Evolutionary conservation across 176 grass and related monocot genomes (phyloP).

Genomic region (Dendrocalamus sinicus): DNA sequence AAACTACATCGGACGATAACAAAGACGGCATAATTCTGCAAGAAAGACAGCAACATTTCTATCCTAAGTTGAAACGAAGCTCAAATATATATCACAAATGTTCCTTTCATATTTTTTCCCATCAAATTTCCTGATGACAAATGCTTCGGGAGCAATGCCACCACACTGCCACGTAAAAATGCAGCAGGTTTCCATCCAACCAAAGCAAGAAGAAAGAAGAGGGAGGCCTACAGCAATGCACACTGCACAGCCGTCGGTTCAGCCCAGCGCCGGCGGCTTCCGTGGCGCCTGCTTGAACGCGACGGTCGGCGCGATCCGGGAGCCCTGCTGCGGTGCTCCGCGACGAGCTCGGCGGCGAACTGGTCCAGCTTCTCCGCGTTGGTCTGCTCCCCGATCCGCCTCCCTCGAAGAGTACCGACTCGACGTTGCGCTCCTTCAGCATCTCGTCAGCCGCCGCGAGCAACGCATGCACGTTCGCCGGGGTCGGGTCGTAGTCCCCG

Average conservation of each 20-base stretch:
- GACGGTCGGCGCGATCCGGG: constrained; percentile 91
- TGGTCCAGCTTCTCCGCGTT: constrained; percentile 93
- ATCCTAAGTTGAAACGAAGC: constrained; percentile 39
- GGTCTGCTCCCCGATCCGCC: constrained; percentile 72
- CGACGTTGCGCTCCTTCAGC: constrained; percentile 92
- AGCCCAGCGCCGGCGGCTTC: constrained; percentile 37
- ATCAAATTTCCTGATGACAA: constrained; percentile 28
- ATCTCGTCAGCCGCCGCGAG: constrained; percentile 78
- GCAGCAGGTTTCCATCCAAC: constrained; percentile 65
- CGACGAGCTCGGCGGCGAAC: constrained; percentile 77
- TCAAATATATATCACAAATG: constrained; percentile 56
- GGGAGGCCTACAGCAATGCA: constrained; percentile 17
- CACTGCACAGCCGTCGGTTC: neutral
- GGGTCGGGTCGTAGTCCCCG: constrained; percentile 67
- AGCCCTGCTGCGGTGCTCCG: constrained; percentile 76
- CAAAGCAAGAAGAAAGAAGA: constrained; percentile 39
- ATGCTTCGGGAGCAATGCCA: constrained; percentile 51
- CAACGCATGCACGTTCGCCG: constrained; percentile 65
- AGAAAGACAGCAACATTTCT: constrained; percentile 32
- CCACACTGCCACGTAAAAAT: constrained; percentile 75
- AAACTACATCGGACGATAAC: neutral
- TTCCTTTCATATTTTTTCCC: constrained; percentile 36
- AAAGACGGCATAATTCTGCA: constrained; percentile 15
- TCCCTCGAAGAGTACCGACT: constrained; percentile 90
- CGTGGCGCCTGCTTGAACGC: constrained; percentile 80